A percentile compares a stretch with the other conserved stretches of the same genome.
These are phyloP conservation scores for Suillus subaureus DNA, from an alignment of 768 basidiomycete species.

Conservation along the genomic window DNA sequence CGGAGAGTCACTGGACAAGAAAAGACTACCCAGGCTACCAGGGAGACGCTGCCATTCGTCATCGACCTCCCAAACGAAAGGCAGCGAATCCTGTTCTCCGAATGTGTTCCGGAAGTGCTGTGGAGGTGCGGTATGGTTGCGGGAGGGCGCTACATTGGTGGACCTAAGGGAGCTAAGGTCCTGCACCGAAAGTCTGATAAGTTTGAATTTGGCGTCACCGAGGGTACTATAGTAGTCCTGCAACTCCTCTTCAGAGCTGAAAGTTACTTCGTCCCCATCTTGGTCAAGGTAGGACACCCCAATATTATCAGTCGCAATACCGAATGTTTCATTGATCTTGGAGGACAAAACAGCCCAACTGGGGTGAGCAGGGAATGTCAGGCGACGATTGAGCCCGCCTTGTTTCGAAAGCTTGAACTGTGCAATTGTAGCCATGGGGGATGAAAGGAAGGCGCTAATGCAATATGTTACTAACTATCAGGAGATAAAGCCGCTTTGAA, in stretches of 20 bases:
- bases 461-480: neutral
- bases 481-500: constrained; percentile 35
- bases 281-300: constrained; percentile 73
- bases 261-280: constrained; percentile 76
- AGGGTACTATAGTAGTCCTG: constrained; percentile 61
- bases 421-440: constrained; percentile 39
- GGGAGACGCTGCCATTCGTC: constrained; percentile 70
- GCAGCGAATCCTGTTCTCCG: constrained; percentile 47
- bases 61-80: constrained; percentile 49
- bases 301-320: constrained; percentile 57
- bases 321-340: constrained; percentile 55
- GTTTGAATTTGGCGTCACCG: constrained; percentile 18
- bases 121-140: constrained; percentile 32
- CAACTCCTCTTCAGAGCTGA: constrained; percentile 79
- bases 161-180: constrained; percentile 50
- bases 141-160: constrained; percentile 31
- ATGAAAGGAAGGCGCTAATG: constrained; percentile 6
- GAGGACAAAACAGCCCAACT: constrained; percentile 58
- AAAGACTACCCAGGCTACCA: constrained; percentile 42
- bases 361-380: constrained; percentile 53
- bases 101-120: constrained; percentile 61
- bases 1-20: constrained; percentile 33
- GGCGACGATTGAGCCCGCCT: constrained; percentile 60
- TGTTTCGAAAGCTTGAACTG: constrained; percentile 68
- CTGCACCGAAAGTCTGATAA: constrained; percentile 63